Conservation (phyloP, 257 asterid species). For the Salvia splendens region DNA sequence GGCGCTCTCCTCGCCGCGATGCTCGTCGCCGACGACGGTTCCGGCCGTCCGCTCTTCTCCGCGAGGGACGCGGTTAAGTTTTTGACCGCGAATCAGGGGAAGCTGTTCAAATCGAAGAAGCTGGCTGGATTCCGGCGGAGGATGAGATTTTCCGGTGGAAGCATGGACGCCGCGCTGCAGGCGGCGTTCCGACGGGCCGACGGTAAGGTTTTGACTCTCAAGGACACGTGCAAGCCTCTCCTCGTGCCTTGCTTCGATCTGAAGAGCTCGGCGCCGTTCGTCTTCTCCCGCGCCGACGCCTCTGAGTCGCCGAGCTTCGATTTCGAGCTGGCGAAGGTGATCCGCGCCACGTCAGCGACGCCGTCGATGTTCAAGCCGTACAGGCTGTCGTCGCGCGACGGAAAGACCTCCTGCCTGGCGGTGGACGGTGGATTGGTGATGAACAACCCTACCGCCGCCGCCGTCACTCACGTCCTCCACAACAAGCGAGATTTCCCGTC, state of each 20-base stretch:
- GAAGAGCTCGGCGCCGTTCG: conserved; percentile 82
- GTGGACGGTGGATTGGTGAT: conserved; percentile 94
- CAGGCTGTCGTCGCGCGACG: conserved; percentile 63
- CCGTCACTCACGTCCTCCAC: conserved; percentile 91
- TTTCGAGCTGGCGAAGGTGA: conserved; percentile 89
- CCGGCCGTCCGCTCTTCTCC: conserved; percentile 69
- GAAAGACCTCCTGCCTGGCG: conserved; percentile 76
- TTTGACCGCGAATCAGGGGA: conserved; percentile 45
- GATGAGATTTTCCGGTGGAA: conserved; percentile 51
- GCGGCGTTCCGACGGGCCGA: conserved; percentile 61
- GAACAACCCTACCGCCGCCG: conserved; percentile 98
- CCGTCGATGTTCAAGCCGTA: conserved; percentile 86
- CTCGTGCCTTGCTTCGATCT: conserved; percentile 87
- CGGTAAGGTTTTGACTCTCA: conserved; percentile 60
- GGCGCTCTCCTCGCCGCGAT: conserved; percentile 84
- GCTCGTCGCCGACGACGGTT: conserved; percentile 71
- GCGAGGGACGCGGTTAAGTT: conserved; percentile 65
- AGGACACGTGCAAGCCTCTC: conserved; percentile 84
- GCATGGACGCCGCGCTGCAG: conserved; percentile 69
- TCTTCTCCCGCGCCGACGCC: conserved; percentile 96
- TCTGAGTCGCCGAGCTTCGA: conserved; percentile 77
- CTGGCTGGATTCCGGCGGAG: conserved; percentile 56
- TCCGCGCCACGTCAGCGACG: conserved; percentile 89
- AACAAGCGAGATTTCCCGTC: conserved; percentile 89
- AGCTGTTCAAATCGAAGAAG: conserved; percentile 44